phyloP scores from a whole-genome alignment of 352 stramenopile genomes.

The Globisporangium ultimum region DNA sequence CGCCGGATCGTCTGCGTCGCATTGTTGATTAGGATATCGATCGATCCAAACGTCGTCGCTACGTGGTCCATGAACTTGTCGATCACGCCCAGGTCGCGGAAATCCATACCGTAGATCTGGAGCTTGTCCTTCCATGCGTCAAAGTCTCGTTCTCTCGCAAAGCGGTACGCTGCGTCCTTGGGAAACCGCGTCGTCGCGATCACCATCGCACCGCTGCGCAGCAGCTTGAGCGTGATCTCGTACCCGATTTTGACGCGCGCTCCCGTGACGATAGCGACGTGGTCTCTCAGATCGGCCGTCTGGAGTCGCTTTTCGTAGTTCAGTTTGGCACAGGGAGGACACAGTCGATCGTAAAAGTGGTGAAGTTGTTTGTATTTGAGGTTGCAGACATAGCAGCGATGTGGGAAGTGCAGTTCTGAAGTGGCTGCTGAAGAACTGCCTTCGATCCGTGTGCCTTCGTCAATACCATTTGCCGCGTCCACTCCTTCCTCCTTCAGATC shows the following conservation, averaged over 20 bases:
- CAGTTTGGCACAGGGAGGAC: slow-evolving; percentile 88
- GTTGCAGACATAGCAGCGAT: slow-evolving; percentile 95
- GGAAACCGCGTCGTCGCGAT: slow-evolving; percentile 94
- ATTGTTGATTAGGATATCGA: slow-evolving; percentile 97
- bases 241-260: slow-evolving; percentile 96
- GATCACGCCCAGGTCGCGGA: slow-evolving; percentile 90
- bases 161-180: slow-evolving; percentile 87
- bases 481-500: not conserved
- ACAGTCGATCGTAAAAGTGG: slow-evolving; percentile 95
- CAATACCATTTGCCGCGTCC: no score
- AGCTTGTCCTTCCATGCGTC: slow-evolving; percentile 70
- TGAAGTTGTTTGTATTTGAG: slow-evolving; percentile 88
- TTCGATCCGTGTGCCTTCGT: no score
- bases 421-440: no score
- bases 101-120: slow-evolving; percentile 93
- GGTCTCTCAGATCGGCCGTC: slow-evolving; percentile 69
- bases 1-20: slow-evolving; percentile 94
- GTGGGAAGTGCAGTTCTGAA: slow-evolving; percentile 71
- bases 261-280: slow-evolving; percentile 90
- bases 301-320: slow-evolving; percentile 94
- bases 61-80: slow-evolving; percentile 93
- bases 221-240: no score
- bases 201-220: slow-evolving; percentile 71
- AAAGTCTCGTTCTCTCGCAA: slow-evolving; percentile 87
- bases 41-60: slow-evolving; percentile 42